Evolutionary conservation across 306 rosid species (phyloP).

Genomic region (Notholithocarpus densiflorus): DNA sequence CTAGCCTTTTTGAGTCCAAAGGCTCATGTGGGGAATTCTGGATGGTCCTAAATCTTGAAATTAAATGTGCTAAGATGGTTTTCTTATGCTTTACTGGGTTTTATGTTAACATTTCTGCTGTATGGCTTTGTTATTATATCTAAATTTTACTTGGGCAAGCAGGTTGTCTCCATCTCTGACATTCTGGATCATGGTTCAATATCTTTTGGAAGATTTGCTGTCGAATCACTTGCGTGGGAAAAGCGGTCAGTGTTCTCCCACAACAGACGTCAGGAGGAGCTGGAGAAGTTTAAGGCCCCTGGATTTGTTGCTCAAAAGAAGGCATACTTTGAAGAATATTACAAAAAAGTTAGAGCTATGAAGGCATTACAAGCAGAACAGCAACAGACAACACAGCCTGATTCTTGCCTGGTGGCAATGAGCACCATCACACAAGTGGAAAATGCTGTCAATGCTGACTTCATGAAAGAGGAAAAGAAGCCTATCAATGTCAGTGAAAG

Average conservation of each 20-base stretch:
- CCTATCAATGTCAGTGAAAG: neutral
- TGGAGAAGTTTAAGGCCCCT: slow-evolving; percentile 32
- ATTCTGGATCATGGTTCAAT: slow-evolving; percentile 31
- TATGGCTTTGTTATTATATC: neutral
- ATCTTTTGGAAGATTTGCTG: slow-evolving; percentile 38
- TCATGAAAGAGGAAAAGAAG: neutral
- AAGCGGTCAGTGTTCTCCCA: slow-evolving; percentile 36
- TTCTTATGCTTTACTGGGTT: neutral
- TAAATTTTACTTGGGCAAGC: neutral
- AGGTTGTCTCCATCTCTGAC: slow-evolving; percentile 19
- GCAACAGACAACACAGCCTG: slow-evolving; percentile 4
- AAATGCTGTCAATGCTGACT: neutral
- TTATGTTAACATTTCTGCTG: neutral
- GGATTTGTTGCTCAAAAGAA: slow-evolving; percentile 41
- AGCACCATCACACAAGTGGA: neutral
- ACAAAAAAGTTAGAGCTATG: slow-evolving; percentile 19
- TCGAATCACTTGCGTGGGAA: slow-evolving; percentile 35
- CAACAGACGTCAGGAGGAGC: slow-evolving; percentile 33
- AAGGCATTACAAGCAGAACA: slow-evolving; percentile 18
- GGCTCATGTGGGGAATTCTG: neutral
- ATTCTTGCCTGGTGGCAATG: neutral
- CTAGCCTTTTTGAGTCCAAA: neutral
- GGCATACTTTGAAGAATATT: slow-evolving; percentile 38
- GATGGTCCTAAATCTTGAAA: neutral
- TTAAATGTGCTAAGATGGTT: neutral